phyloP scores from a whole-genome alignment of 2,329 filamentous ascomycete species.

The Orbilia ellipsospora region DNA sequence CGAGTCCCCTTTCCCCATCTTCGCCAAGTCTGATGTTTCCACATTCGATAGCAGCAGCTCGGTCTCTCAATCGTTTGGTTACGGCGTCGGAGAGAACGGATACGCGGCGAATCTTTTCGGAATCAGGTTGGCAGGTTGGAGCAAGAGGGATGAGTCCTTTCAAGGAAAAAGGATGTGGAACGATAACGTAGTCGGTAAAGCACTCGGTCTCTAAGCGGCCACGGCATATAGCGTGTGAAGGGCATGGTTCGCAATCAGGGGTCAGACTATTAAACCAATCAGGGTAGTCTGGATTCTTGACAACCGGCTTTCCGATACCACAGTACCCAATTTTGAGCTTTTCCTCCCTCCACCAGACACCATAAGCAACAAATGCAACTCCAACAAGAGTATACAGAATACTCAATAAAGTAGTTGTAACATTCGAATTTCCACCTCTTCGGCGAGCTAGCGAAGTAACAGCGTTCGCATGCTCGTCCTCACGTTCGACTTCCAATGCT shows the following conservation, averaged over 20 bases:
- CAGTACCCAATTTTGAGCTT: constrained; percentile 97
- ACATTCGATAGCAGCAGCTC: constrained; percentile 90
- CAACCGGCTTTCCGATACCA: constrained; percentile 75
- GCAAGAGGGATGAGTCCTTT: constrained; percentile 84
- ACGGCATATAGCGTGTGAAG: constrained; percentile 88
- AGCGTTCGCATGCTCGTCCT: constrained; percentile 66
- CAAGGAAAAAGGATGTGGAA: constrained; percentile 83
- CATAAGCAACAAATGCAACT: constrained; percentile 77
- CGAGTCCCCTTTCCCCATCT: constrained; percentile 76
- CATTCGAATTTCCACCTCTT: constrained; percentile 64
- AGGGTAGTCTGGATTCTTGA: constrained; percentile 72
- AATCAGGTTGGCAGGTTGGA: constrained; percentile 93
- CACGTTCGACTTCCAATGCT: constrained; percentile 63
- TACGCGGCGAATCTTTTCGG: constrained; percentile 87
- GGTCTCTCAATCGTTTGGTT: constrained; percentile 84
- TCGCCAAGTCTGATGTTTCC: constrained; percentile 69
- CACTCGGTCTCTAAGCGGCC: constrained; percentile 80
- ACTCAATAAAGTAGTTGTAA: constrained; percentile 68
- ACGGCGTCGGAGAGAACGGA: constrained; percentile 88
- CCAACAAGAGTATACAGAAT: constrained; percentile 78
- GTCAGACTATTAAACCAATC: constrained; percentile 76
- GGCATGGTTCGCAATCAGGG: constrained; percentile 89
- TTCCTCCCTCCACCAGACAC: constrained; percentile 88
- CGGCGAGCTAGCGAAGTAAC: constrained; percentile 63
- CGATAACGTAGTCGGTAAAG: constrained; percentile 86